A percentile compares a stretch with the other conserved stretches of the same genome.
Evolutionary conservation across 2,329 filamentous ascomycete genomes (phyloP).

Genomic region (Colletotrichum sp.): DNA sequence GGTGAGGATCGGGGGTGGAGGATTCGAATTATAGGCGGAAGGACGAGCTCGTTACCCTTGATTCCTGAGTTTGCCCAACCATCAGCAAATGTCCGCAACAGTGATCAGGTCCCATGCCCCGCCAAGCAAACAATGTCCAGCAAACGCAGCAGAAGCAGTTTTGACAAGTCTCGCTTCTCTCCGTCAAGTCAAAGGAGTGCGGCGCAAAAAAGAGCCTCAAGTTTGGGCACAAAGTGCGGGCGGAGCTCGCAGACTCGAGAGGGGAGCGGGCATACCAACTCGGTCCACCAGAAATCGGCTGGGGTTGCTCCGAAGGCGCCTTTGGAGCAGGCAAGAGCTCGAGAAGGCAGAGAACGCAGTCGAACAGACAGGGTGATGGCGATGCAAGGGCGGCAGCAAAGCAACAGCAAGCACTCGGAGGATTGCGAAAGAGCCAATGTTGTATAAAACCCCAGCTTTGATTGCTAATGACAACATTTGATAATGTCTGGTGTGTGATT

Average conservation of each 20-base stretch:
- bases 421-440: constrained; percentile 4
- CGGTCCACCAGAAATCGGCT: constrained; percentile 18
- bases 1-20: neutral
- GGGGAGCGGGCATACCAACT: constrained; percentile 22
- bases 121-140: neutral
- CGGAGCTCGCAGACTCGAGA: constrained; percentile 2
- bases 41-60: constrained; percentile 18
- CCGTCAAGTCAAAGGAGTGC: neutral
- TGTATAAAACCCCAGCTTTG: constrained; percentile 20
- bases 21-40: constrained; percentile 3
- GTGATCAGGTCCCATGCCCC: neutral
- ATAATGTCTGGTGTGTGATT: constrained; percentile 31
- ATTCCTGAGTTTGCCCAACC: constrained; percentile 18
- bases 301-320: constrained; percentile 12
- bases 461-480: constrained; percentile 35
- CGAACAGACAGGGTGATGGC: neutral
- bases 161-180: neutral
- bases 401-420: neutral
- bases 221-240: neutral
- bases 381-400: neutral
- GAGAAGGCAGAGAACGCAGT: neutral
- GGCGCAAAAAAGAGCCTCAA: neutral
- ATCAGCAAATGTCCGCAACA: constrained; percentile 16
- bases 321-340: constrained; percentile 2
- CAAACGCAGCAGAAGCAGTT: neutral